These are phyloP conservation scores for Apiotrichum brassicae DNA, from an alignment of 1,284 basidiomycete species.

Conservation along the genomic window DNA sequence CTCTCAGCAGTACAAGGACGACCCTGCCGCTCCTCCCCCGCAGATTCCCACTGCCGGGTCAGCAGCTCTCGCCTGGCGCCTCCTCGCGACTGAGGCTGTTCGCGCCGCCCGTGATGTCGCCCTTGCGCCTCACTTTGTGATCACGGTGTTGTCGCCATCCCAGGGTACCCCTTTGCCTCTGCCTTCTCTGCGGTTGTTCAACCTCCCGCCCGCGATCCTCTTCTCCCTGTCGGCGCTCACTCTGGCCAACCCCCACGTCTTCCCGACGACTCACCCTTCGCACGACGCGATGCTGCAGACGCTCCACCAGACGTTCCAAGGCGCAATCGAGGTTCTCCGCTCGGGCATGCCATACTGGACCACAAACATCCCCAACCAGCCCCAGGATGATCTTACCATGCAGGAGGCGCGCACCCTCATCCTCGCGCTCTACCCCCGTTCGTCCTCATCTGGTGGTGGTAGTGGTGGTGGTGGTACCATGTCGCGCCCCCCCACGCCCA, in stretches of 20 bases:
- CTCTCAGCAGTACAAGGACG: conserved; percentile 38
- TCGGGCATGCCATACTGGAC: conserved; percentile 38
- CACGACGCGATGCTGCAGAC: conserved; percentile 33
- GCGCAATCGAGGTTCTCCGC: conserved; percentile 36
- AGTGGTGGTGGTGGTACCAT: conserved; percentile 16
- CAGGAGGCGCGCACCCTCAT: conserved; percentile 44
- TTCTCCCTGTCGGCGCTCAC: conserved; percentile 42
- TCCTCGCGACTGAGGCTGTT: conserved; percentile 42
- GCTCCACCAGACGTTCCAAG: conserved; percentile 36
- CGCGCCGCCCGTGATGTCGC: conserved; percentile 43
- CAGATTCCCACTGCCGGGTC: conserved; percentile 33
- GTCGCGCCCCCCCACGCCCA: conserved; percentile 38
- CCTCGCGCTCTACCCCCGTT: conserved; percentile 40
- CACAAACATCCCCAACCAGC: conserved; percentile 30
- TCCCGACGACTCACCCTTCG: conserved; percentile 31
- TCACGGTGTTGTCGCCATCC: conserved; percentile 41
- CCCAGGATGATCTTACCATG: conserved; percentile 36
- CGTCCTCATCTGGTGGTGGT: too few species aligned
- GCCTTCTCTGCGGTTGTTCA: conserved; percentile 40
- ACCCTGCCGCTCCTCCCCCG: conserved; percentile 39
- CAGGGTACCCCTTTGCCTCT: conserved; percentile 40
- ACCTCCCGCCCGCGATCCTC: conserved; percentile 36
- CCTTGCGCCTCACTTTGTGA: conserved; percentile 44
- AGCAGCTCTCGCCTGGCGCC: conserved; percentile 41
- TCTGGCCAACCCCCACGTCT: conserved; percentile 41